Evolutionary conservation across 2,329 filamentous ascomycete species (phyloP).

Genomic region (Trichoderma sp.): DNA sequence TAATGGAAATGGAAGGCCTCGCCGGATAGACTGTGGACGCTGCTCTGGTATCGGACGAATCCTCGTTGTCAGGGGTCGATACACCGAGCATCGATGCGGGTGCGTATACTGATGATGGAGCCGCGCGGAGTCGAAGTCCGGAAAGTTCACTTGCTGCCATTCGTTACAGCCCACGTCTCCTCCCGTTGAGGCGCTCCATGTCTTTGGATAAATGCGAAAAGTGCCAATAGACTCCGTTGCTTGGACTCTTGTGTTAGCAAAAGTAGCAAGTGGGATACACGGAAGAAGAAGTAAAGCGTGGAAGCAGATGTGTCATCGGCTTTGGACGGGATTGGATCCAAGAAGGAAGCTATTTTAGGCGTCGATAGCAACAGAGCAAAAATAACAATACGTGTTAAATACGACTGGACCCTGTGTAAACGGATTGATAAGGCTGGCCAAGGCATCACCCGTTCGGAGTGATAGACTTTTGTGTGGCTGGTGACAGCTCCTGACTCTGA

Average conservation of each 20-base stretch:
- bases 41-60: background rate
- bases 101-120: slow-evolving; percentile 2
- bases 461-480: slow-evolving; percentile 24
- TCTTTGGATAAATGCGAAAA: background rate
- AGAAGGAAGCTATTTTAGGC: slow-evolving; percentile 13
- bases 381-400: background rate
- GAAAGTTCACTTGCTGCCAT: background rate
- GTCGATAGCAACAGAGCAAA: background rate
- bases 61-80: background rate
- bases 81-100: background rate
- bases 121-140: background rate
- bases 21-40: slow-evolving; percentile 1
- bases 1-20: background rate
- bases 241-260: background rate
- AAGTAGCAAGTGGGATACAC: background rate
- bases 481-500: slow-evolving; percentile 21
- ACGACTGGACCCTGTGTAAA: background rate
- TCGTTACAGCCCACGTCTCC: background rate
- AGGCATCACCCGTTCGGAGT: background rate
- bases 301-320: slow-evolving; percentile 1
- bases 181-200: background rate
- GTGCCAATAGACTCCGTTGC: background rate
- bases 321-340: background rate
- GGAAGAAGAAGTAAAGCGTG: background rate
- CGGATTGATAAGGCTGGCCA: slow-evolving; percentile 19